Evolutionary conservation across 2,329 filamentous ascomycete species (phyloP), one percentile per base, ranked within the genome.

Genomic region (Epichloe uncinata): DNA sequence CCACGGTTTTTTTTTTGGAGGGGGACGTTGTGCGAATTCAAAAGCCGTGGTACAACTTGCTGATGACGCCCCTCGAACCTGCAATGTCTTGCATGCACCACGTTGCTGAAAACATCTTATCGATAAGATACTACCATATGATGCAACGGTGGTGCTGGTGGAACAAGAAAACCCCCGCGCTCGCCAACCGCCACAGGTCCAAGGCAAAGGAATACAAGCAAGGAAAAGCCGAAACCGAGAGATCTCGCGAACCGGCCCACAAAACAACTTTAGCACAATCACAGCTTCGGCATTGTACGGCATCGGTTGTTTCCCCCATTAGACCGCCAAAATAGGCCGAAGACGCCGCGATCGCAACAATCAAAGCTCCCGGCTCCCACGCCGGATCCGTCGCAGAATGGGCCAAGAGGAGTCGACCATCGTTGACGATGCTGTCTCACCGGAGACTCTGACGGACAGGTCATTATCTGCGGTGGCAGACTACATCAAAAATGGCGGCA

Each of bases 401-500:
- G 90, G 90, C 52, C 88, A 95, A 66, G 87, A 95, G 63, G 75
- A 82, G 56, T 94, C 87, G 22, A 73, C 70, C 34, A 70, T 90
- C 55, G 52, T 61, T 7, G 78, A 83, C 60, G 80, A 85, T 54
- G 74, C 75, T 54, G 79, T 78, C 48, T 68, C 71, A 37, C 80
- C 91, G 1, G 62, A 73, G 48, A 86, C 81, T 0, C 74, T 97
- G 13, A 69, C 75, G 41, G 78, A 77, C 34, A 81, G 89, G 50
- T 84, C 77, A 30, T 66, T 97, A 13, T 73, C 83, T 16, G 85
- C 80, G 4, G 73, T 97, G 38, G 90, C 88, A n/a, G 77, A 85
- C 30, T 84, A 86, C 59, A 90, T 98, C 66, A 81, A 79, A 56
- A 74, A 81, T 59, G 85, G 82, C 43, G 66, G 75, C 45, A 81